Base-by-base conservation (phyloP, 2,329 filamentous ascomycete genomes). In the Cadophora malorum region DNA sequence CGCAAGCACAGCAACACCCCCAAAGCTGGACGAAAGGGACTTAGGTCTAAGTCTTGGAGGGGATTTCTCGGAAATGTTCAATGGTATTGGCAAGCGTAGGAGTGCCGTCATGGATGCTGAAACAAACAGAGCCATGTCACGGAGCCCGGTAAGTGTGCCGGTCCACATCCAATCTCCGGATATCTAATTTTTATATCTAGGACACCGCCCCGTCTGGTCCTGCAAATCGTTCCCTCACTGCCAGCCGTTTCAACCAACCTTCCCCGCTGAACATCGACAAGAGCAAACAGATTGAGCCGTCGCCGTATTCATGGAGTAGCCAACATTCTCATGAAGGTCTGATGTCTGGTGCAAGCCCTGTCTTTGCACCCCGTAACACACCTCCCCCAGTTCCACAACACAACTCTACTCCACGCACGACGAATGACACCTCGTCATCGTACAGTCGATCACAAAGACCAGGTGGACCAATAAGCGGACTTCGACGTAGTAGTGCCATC, bases 31-130 rank as follows among this genome's bases (percentile, higher is more conserved):
- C 19, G 74, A 77, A 5, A 72, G 69, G 60, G 74, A 77, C 53
- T 45, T 78, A 4, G 75, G 73, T 3, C 64, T 78, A 47, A 77
- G 73, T 62, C 53, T 79, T 19, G 77, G 76, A 61, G 77, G 77
- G 25, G 77, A 78, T 60, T 79, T 79, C 67, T 73, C 72, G 21
- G 76, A 77, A 8, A 79, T 79, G 77, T 79, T 79, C 68, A 65
- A 72, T 19, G 73, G 70, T 3, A 74, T 76, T 69, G 74, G 67
- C 55, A 77, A 78, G 53, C 70, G 75, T 8, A 75, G 74, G 63
- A 78, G 74, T 64, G 64, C 66, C 9, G 64, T 74, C 10, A 47
- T 76, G 63, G 75, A 77, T 56, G 67, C 69, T 9, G 72, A 75
- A 56, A 64, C 66, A 7, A 68, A 59, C 47, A 74, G 73, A 59